Base-by-base conservation (phyloP, 306 rosid species). In the Fragaria nilgerrensis region DNA sequence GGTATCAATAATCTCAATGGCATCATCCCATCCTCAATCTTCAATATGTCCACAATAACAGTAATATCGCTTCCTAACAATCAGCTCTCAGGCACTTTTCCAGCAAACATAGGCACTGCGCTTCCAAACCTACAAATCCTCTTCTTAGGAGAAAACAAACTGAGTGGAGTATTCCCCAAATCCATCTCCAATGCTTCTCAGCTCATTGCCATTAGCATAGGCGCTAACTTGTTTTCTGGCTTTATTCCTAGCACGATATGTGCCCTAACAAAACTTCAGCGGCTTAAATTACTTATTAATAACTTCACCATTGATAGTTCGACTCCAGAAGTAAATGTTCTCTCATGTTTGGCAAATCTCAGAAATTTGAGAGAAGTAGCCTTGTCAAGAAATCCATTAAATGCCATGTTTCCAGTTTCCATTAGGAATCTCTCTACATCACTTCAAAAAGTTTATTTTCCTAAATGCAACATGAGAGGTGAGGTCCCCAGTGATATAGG, bases 21-120 rank as follows among this genome's bases (percentile, higher is more conserved):
- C 39, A n/a, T 1, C 55, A 73, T 82, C 20, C 85, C 82, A 36
- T 56, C 53, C 20, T 2, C 69, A 74, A 17, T 82, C 72, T 82
- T 82, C 69, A 82, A 82, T 5, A 49, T 82, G 22, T 73, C 81
- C 27, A 66, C 36, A 12, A 0, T 77, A 1, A 7, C 0, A 4
- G 0, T 0, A 0, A 15, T 65, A 2, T 45, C 22, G 0, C 32
- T 76, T 0, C 0, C 0, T 8, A 0, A 0, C 0, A 82, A 82
- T 67, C 23, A 53, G 4, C 36, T 82, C 9, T 66, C 66, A 16
- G 81, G 85, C 2, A 73, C 32, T 17, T 70, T 82, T 7, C 78
- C 81, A 10, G 27, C 58, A 72, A 36, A 47, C 41, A 43, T 72
- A 41, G 75, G 78, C 9, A 0, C 4, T 23, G 50, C 43, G 2